Base-by-base conservation (phyloP, 805 yeast species). In the Peterozyma xylosa region DNA sequence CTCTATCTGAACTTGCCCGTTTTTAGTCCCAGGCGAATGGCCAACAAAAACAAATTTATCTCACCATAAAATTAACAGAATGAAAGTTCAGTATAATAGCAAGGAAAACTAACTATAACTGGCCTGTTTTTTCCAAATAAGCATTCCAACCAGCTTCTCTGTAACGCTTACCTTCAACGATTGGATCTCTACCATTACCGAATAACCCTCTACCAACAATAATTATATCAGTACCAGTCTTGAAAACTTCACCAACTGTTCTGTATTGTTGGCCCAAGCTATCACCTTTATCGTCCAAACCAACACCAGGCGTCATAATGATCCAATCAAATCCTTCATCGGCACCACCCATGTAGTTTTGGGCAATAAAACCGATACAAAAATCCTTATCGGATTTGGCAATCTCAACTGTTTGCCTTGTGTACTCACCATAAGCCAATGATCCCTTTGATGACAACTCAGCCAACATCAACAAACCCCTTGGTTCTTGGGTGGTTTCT, bases 161-260 rank as follows among this genome's bases (percentile, higher is more conserved):
- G 64, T 93, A 93, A 57, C 99, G 76, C 56, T 80, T 76, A 37
- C 96, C 95, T 65, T 93, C 96, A 11, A 69, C 84, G 1, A 70
- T 71, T 6, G 97, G 96, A 59, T 91, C 95, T 66, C 98, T 81
- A 16, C 95, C 96, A 56, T 88, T 86, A 11, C 93, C 98, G 60
- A 86, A 89, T 45, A 93, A 71, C 0, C 99, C 99, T 65, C 99
- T 79, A 10, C 99, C 99, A n/a, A 93, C 99, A 60, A 93, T 93
- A 47, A 93, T 90, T 42, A 93, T 76, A 62, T 93, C 99, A 2
- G 95, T 75, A n/a, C 98, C 98, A 1, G 84, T 78, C 11, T 76
- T 58, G 11, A 91, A 71, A 18, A 89, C 99, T 48, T 85, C 87
- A 50, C 78, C 78, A 3, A 91, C 98, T 5, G 96, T 80, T 62